Conservation (phyloP, 2,329 filamentous ascomycete species). For the Xylariomycetidae sp. region DNA sequence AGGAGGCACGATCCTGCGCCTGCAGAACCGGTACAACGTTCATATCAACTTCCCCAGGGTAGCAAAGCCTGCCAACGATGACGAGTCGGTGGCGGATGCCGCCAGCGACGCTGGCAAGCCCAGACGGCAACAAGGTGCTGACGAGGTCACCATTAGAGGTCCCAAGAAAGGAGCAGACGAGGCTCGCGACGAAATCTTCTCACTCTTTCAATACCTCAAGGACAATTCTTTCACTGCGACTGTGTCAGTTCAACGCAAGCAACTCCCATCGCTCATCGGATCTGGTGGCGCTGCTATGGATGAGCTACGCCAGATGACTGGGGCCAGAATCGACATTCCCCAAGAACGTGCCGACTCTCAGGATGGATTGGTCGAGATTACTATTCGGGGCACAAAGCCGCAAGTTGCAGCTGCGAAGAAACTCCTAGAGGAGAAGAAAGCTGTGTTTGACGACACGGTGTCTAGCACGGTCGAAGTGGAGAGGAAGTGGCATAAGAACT, state of each 20-base stretch:
- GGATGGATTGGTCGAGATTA: slow-evolving; percentile 73
- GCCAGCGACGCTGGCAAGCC: slow-evolving; percentile 63
- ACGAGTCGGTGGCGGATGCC: slow-evolving; percentile 65
- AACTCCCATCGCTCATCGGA: slow-evolving; percentile 91
- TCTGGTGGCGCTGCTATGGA: slow-evolving; percentile 88
- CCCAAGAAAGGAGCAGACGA: slow-evolving; percentile 90
- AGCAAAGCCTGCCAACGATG: slow-evolving; percentile 61
- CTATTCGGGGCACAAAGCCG: slow-evolving; percentile 85
- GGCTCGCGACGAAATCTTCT: slow-evolving; percentile 86
- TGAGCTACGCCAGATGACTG: slow-evolving; percentile 76
- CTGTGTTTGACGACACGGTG: slow-evolving; percentile 85
- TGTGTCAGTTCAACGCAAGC: slow-evolving; percentile 82
- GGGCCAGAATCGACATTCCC: slow-evolving; percentile 88
- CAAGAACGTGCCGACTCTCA: slow-evolving; percentile 67
- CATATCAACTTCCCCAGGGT: slow-evolving; percentile 87
- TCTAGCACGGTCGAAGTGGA: slow-evolving; percentile 84
- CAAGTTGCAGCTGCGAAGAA: slow-evolving; percentile 91
- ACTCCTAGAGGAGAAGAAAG: slow-evolving; percentile 78
- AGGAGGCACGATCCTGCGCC: slow-evolving; percentile 82
- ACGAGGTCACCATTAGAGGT: slow-evolving; percentile 88
- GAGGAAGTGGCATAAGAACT: slow-evolving; percentile 82
- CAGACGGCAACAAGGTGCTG: slow-evolving; percentile 68
- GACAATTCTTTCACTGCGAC: slow-evolving; percentile 79
- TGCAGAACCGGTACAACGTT: slow-evolving; percentile 90
- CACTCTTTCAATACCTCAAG: slow-evolving; percentile 80